phyloP scores from a whole-genome alignment of 371 early-diverging fungal species.

The Saksenaea oblongispora region DNA sequence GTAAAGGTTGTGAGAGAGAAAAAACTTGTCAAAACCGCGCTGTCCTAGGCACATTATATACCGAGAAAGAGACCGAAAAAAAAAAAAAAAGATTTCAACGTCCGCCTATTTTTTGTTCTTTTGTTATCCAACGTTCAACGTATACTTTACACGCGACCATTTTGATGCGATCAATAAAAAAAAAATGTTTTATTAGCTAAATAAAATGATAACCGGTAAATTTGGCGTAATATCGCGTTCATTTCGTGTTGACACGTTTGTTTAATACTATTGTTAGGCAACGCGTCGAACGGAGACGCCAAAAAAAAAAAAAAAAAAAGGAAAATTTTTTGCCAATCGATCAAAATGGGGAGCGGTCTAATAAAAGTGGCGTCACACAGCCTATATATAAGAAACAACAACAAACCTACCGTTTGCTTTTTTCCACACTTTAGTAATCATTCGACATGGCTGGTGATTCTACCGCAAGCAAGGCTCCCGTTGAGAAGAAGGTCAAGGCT shows the following conservation, averaged over 20 bases:
- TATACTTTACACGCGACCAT: neutral
- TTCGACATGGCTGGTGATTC: slow-evolving; percentile 5
- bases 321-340: neutral
- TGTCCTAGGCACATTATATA: slow-evolving; percentile 2
- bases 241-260: neutral
- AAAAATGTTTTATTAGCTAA: neutral
- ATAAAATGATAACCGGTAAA: neutral
- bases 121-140: neutral
- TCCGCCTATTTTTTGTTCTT: neutral
- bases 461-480: slow-evolving; percentile 1
- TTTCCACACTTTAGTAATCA: slow-evolving; percentile 4
- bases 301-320: neutral
- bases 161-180: neutral
- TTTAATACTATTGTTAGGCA: neutral
- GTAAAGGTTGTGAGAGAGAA: slow-evolving; percentile 4
- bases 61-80: slow-evolving; percentile 5
- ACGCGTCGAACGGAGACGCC: neutral
- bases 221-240: neutral
- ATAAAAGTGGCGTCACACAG: neutral
- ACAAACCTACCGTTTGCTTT: neutral
- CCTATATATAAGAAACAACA: slow-evolving; percentile 5
- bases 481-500: slow-evolving; percentile 20
- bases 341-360: neutral
- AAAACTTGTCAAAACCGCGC: neutral
- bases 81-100: neutral